Evolutionary conservation across 257 asterid genomes (phyloP).

Genomic region (Nicotiana noctiflora): DNA sequence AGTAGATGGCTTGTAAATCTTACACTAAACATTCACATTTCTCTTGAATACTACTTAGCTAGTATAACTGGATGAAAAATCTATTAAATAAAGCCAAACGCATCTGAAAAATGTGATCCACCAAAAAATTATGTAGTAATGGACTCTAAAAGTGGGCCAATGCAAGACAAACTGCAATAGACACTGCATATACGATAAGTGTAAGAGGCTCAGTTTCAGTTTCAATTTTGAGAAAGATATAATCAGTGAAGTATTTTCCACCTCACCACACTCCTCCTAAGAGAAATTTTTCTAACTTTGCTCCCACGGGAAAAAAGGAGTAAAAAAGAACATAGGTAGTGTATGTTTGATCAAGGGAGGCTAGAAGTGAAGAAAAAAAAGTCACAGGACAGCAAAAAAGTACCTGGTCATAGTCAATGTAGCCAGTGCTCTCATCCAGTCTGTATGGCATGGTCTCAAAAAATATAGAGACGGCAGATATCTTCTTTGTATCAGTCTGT

Average conservation of each 20-base stretch:
- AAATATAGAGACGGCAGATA: conserved; percentile 86
- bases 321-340: too few species aligned
- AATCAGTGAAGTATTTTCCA: neutral
- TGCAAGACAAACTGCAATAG: neutral
- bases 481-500: conserved; percentile 95
- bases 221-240: neutral
- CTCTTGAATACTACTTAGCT: neutral
- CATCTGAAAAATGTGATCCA: neutral
- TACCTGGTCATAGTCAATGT: conserved; percentile 94
- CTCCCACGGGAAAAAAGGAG: neutral
- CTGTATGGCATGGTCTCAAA: conserved; percentile 98
- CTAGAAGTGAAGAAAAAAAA: neutral
- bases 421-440: conserved; percentile 82
- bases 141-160: neutral
- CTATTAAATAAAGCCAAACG: neutral
- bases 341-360: neutral
- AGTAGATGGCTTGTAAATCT: neutral
- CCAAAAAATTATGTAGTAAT: neutral
- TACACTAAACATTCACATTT: neutral
- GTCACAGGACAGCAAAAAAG: neutral
- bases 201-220: neutral
- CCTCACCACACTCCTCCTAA: neutral
- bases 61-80: neutral
- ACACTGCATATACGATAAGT: neutral
- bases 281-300: neutral